Evolutionary conservation across 352 stramenopile species (phyloP).

Genomic region (Globisporangium megalacanthum): DNA sequence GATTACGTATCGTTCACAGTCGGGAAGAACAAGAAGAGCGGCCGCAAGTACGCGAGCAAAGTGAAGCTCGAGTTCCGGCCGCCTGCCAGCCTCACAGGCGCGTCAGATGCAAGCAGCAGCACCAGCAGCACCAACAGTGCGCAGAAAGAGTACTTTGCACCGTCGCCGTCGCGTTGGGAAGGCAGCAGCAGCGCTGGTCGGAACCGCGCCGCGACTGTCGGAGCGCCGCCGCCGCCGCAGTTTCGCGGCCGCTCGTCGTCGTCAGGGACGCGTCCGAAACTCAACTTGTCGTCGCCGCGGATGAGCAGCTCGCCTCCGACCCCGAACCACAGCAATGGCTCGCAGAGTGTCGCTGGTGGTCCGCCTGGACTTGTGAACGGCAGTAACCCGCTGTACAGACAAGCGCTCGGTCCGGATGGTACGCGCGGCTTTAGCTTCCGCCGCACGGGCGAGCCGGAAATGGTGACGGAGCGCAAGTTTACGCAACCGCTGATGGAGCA

Average conservation of each 20-base stretch:
- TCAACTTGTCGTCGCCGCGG: slow-evolving; percentile 57
- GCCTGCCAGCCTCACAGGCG: slow-evolving; percentile 42
- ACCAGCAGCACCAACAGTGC: slow-evolving; percentile 22
- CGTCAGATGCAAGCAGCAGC: slow-evolving; percentile 8
- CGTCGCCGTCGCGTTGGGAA: slow-evolving; percentile 47
- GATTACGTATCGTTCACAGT: slow-evolving; percentile 88
- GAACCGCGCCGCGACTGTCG: slow-evolving; percentile 46
- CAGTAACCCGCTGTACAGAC: slow-evolving; percentile 61
- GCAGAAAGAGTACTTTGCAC: slow-evolving; percentile 56
- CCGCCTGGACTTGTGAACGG: slow-evolving; percentile 37
- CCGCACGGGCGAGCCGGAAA: slow-evolving; percentile 56
- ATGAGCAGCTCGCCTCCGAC: slow-evolving; percentile 40
- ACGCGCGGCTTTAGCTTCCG: slow-evolving; percentile 77
- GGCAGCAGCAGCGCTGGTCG: slow-evolving; percentile 17
- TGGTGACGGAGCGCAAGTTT: slow-evolving; percentile 57
- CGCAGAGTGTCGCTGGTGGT: slow-evolving; percentile 14
- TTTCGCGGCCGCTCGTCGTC: slow-evolving; percentile 58
- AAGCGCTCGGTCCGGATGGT: slow-evolving; percentile 71
- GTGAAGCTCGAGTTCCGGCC: slow-evolving; percentile 86
- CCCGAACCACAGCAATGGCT: slow-evolving; percentile 13
- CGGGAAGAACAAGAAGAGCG: slow-evolving; percentile 88
- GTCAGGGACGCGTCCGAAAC: slow-evolving; percentile 49
- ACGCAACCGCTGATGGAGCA: slow-evolving; percentile 24
- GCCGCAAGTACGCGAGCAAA: slow-evolving; percentile 84
- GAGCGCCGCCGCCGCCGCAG: slow-evolving; percentile 28